Conservation (phyloP, 352 stramenopile genomes). For the Globisporangium heterothallicum region DNA sequence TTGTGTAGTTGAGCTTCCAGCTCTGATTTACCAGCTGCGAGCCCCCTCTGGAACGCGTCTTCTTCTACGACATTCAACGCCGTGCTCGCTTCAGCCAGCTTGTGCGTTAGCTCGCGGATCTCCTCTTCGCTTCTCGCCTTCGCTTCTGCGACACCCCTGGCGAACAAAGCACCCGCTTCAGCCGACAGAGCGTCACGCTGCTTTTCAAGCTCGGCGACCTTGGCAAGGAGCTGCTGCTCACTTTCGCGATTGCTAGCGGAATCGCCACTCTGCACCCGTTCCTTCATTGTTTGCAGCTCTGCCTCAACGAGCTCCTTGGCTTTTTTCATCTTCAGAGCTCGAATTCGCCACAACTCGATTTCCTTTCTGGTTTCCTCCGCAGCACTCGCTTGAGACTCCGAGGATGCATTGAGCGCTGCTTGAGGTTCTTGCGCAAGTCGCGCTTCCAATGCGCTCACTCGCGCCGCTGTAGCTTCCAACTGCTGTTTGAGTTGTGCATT, state of each 20-base stretch:
- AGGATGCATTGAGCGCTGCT: background rate
- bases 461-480: background rate
- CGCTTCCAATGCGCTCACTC: no score
- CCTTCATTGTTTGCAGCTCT: constrained; percentile 13
- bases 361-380: constrained; percentile 18
- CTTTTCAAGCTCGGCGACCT: constrained; percentile 5
- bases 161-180: constrained; percentile 1
- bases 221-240: background rate
- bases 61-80: background rate
- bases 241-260: background rate
- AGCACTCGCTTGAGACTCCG: background rate
- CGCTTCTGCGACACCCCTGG: background rate
- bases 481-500: constrained; percentile 1
- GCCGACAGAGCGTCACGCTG: constrained; percentile 1
- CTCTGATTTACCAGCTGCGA: constrained; percentile 5
- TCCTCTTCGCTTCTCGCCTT: background rate
- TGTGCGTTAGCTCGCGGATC: constrained; percentile 1
- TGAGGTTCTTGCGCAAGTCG: background rate
- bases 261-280: background rate
- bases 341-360: constrained; percentile 29
- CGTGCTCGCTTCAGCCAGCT: background rate
- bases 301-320: constrained; percentile 22
- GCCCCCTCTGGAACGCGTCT: constrained; percentile 4
- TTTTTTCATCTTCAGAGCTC: constrained; percentile 37
- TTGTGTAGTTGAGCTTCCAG: constrained; percentile 1